Percentiles rank a stretch among this genome's conserved stretches.
Evolutionary conservation across 306 rosid genomes (phyloP).

Genomic region (Vigna nakashimae): DNA sequence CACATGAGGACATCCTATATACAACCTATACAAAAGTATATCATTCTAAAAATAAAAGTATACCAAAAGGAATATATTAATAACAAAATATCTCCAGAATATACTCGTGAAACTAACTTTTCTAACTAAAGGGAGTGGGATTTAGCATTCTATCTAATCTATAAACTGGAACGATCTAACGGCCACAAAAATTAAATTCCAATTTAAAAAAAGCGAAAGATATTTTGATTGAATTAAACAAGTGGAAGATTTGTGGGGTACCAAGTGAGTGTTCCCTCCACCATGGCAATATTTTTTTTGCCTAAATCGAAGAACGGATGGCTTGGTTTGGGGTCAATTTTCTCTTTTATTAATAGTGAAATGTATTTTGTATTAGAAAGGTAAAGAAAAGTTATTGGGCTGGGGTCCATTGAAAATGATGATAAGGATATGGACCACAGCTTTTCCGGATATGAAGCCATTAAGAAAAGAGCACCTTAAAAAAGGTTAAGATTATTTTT

Average conservation of each 20-base stretch:
- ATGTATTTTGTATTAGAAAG: slow-evolving; percentile 25
- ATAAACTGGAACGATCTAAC: neutral
- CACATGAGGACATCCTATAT: no score
- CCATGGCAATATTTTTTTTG: neutral
- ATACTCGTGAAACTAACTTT: neutral
- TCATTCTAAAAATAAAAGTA: neutral
- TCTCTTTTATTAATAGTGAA: neutral
- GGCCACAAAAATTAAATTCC: slow-evolving; percentile 1
- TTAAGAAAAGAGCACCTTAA: slow-evolving; percentile 14
- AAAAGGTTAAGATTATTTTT: slow-evolving; percentile 33
- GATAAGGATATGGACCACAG: slow-evolving; percentile 42
- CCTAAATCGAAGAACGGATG: neutral
- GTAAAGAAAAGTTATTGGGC: slow-evolving; percentile 26
- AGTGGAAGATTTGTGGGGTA: slow-evolving; percentile 36
- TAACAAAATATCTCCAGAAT: neutral
- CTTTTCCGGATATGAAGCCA: slow-evolving; percentile 28
- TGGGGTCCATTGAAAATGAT: slow-evolving; percentile 43
- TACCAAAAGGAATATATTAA: neutral
- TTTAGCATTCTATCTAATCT: neutral
- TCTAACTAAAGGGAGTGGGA: neutral
- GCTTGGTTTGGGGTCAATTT: neutral
- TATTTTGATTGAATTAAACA: slow-evolving; percentile 35
- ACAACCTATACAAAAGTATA: neutral
- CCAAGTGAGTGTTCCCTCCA: slow-evolving; percentile 8
- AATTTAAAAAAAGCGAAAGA: neutral